Evolutionary conservation across 257 asterid genomes (phyloP), one percentile per base, ranked within the genome.

Genomic region (Nicotiana tabacum): DNA sequence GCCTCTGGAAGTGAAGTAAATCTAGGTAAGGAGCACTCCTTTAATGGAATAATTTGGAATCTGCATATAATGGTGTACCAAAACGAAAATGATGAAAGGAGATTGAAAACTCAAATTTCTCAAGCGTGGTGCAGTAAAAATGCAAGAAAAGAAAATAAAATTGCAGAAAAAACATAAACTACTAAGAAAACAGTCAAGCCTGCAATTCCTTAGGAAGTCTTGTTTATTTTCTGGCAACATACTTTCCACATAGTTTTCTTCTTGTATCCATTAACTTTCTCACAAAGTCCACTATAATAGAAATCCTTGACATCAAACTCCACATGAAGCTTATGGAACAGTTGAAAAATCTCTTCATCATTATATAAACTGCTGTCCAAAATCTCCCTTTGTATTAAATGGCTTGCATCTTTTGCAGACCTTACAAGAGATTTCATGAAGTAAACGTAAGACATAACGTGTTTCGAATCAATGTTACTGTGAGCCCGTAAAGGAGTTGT

Each of bases 231-330:
- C 80, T 70, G 81, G 70, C 85, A 77, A 32, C 84, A 87, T 16
- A 17, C 80, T 77, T 66, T 69, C 82, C 85, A 58, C 37, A 21
- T 85, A 29, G 65, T 85, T n/a, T 78, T 81, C 13, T 55, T n/a
- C 66, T 81, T 82, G 32, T 81, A 84, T 33, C 76, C 83, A 18
- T 86, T 62, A 1, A 91, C 79, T 57, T 79, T 78, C 51, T 88
- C 88, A 86, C 85, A 92, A 32, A 91, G 10, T 24, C 91, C 91
- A 11, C 85, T 57, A 39, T 91, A 92, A 60, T 84, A 90, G 76
- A 90, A 90, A 2, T 91, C 91, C 83, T 68, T 67, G 78, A 53
- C 66, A 11, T 85, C 60, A 1, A 87, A 18, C 27, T 85, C 84
- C 72, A 89, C 89, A 78, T 82, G 72, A 32, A 89, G 65, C 81